Conservation (phyloP, 2,329 filamentous ascomycete species). For the Aspergillus versicolor region DNA sequence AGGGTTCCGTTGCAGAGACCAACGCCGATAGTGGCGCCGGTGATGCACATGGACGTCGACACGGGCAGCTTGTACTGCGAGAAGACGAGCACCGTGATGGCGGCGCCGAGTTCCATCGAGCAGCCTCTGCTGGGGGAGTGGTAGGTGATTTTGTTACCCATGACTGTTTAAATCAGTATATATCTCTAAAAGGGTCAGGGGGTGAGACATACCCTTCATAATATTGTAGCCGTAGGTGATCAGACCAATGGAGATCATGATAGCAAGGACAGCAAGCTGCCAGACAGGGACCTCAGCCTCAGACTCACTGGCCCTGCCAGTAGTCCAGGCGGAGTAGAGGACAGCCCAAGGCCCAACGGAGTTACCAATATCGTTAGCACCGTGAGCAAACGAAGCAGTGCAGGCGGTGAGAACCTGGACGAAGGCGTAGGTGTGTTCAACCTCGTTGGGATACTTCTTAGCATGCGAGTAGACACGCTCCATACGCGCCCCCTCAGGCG, state of each 20-base stretch:
- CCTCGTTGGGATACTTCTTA: conserved; percentile 66
- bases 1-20: conserved; percentile 72
- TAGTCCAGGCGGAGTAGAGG: conserved; percentile 67
- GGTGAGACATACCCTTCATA: conserved; percentile 64
- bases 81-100: conserved; percentile 73
- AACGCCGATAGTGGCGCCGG: conserved; percentile 74
- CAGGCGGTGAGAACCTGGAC: conserved; percentile 55
- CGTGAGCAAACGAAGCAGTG: conserved; percentile 59
- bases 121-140: conserved; percentile 59
- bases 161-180: conserved; percentile 50
- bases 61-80: conserved; percentile 74
- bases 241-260: conserved; percentile 65
- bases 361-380: conserved; percentile 75
- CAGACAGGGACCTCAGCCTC: conserved; percentile 70
- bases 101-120: conserved; percentile 78
- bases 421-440: conserved; percentile 61
- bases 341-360: conserved; percentile 68
- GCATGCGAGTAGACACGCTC: conserved; percentile 64
- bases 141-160: conserved; percentile 79
- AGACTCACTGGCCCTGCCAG: conserved; percentile 58
- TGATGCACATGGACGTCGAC: conserved; percentile 78
- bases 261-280: conserved; percentile 70
- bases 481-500: conserved; percentile 73
- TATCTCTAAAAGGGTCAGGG: background rate
- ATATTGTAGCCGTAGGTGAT: conserved; percentile 80